Evolutionary conservation across 2,329 filamentous ascomycete genomes (phyloP).

Genomic region (Aspergillus fischeri): DNA sequence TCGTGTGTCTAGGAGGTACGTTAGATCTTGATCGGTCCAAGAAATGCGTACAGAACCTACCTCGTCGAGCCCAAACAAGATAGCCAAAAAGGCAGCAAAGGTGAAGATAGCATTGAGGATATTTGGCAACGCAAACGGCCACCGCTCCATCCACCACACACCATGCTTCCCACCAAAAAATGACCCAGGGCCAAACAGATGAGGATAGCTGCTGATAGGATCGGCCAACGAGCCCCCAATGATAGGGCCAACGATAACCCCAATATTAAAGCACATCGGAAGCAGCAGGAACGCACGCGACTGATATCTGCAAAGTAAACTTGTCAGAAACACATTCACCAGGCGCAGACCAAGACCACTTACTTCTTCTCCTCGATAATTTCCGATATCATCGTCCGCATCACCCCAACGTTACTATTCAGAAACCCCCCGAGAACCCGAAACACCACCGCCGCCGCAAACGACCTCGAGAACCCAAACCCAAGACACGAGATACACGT

Average conservation of each 20-base stretch:
- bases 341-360: slow-evolving; percentile 1
- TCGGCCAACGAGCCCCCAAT: slow-evolving; percentile 66
- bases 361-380: slow-evolving; percentile 67
- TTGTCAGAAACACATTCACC: background rate
- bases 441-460: slow-evolving; percentile 61
- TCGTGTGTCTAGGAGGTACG: slow-evolving; percentile 30
- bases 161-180: slow-evolving; percentile 54
- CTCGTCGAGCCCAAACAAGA: slow-evolving; percentile 66
- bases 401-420: slow-evolving; percentile 71
- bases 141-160: slow-evolving; percentile 60
- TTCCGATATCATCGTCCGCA: slow-evolving; percentile 71
- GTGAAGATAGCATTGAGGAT: slow-evolving; percentile 62
- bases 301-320: slow-evolving; percentile 32
- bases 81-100: slow-evolving; percentile 49
- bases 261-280: slow-evolving; percentile 67
- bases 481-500: slow-evolving; percentile 63
- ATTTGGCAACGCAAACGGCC: slow-evolving; percentile 68
- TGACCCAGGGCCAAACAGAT: slow-evolving; percentile 58
- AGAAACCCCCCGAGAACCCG: slow-evolving; percentile 62
- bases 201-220: slow-evolving; percentile 58
- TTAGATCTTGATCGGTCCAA: background rate
- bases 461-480: slow-evolving; percentile 65
- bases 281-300: slow-evolving; percentile 56
- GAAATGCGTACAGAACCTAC: slow-evolving; percentile 28
- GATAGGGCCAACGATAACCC: slow-evolving; percentile 56